These are phyloP conservation scores for Pyronema domesticum DNA, from an alignment of 495 filamentous ascomycete species.

Conservation along the genomic window DNA sequence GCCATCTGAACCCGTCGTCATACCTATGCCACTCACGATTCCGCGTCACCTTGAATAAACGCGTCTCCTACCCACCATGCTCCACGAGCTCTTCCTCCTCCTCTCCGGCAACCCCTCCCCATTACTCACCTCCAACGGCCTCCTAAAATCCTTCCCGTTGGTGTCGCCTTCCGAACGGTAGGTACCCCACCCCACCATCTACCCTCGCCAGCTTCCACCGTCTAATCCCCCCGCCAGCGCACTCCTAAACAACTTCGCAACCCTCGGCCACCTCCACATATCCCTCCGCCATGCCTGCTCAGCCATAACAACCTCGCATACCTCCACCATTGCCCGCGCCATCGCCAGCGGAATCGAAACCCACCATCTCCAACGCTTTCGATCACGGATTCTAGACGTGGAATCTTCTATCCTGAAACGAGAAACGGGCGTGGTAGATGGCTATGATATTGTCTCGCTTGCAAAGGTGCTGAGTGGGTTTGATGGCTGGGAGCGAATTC, in stretches of 20 bases:
- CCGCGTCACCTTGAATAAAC: too few species aligned
- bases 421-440: conserved; percentile 48
- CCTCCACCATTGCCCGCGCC: conserved; percentile 66
- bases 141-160: conserved; percentile 17
- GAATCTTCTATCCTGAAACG: conserved; percentile 59
- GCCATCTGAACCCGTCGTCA: too few species aligned
- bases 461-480: conserved; percentile 72
- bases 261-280: conserved; percentile 58
- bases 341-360: conserved; percentile 65
- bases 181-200: conserved; percentile 29
- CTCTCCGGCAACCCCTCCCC: conserved; percentile 85
- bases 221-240: conserved; percentile 56
- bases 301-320: conserved; percentile 48
- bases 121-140: conserved; percentile 40
- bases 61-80: conserved; percentile 36
- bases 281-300: conserved; percentile 44
- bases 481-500: conserved; percentile 57
- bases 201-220: conserved; percentile 19
- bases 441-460: conserved; percentile 79
- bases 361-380: conserved; percentile 58
- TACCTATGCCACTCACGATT: too few species aligned
- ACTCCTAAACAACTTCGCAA: conserved; percentile 57
- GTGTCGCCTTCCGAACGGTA: conserved; percentile 24
- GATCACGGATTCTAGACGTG: conserved; percentile 64
- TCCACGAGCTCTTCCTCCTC: conserved; percentile 90